Evolutionary conservation across 441 rosid species (phyloP).

Genomic region (Sinapis alba): DNA sequence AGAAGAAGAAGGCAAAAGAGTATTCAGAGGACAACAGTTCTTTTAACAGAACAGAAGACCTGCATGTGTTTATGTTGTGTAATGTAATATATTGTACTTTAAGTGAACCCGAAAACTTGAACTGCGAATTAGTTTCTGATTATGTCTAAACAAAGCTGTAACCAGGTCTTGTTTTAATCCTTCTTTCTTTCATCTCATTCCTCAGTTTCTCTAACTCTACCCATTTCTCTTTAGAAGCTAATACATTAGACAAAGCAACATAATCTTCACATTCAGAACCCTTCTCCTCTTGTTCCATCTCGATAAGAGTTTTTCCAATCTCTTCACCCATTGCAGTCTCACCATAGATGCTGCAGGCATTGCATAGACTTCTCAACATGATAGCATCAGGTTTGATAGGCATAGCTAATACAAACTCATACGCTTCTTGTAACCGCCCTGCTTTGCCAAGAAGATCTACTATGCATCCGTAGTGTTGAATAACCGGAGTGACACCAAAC

Average conservation of each 20-base stretch:
- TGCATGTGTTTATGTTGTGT: slow-evolving; percentile 18
- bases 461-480: slow-evolving; percentile 52
- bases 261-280: slow-evolving; percentile 49
- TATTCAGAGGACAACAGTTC: slow-evolving; percentile 18
- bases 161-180: slow-evolving; percentile 38
- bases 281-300: slow-evolving; percentile 31
- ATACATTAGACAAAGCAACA: slow-evolving; percentile 61
- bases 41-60: slow-evolving; percentile 4
- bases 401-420: slow-evolving; percentile 43
- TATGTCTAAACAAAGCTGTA: slow-evolving; percentile 30
- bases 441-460: slow-evolving; percentile 57
- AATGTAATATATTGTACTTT: background rate
- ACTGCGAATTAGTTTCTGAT: slow-evolving; percentile 4
- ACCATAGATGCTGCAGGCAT: slow-evolving; percentile 48
- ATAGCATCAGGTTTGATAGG: slow-evolving; percentile 46
- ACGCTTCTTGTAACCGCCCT: slow-evolving; percentile 49
- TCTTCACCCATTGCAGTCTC: slow-evolving; percentile 48
- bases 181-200: slow-evolving; percentile 34
- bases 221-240: slow-evolving; percentile 49
- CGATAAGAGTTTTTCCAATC: slow-evolving; percentile 48
- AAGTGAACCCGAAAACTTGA: background rate
- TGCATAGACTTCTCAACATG: slow-evolving; percentile 50
- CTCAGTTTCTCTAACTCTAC: slow-evolving; percentile 32
- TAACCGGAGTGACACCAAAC: slow-evolving; percentile 39
- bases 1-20: slow-evolving; percentile 33